phyloP scores from a whole-genome alignment of 495 filamentous ascomycete genomes.

The Penicillium silybi region DNA sequence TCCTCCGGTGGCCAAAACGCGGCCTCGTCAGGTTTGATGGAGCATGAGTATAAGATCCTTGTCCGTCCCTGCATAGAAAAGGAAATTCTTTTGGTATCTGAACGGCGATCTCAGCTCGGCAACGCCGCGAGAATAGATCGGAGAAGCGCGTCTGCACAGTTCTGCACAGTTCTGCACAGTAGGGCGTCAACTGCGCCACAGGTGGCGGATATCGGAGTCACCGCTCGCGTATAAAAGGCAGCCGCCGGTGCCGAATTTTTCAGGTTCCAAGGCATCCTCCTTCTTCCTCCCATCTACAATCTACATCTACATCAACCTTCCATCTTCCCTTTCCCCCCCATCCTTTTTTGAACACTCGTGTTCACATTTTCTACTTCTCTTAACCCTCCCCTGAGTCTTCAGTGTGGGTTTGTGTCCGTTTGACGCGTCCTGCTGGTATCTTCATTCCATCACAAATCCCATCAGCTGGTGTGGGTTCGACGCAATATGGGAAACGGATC shows the following conservation, averaged over 20 bases:
- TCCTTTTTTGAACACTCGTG: constrained; percentile 11
- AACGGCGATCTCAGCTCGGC: not conserved
- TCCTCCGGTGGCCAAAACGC: not conserved
- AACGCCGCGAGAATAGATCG: not conserved
- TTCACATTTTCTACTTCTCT: not conserved
- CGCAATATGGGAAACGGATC: constrained; percentile 47
- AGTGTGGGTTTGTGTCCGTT: constrained; percentile 8
- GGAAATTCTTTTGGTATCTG: not conserved
- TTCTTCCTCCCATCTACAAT: constrained; percentile 3
- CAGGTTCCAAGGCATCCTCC: constrained; percentile 4
- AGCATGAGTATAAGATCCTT: not conserved
- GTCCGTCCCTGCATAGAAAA: not conserved
- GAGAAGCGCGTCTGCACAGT: not conserved
- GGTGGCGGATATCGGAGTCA: not conserved
- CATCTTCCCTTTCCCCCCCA: constrained; percentile 8
- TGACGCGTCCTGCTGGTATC: constrained; percentile 27
- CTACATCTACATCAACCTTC: not conserved
- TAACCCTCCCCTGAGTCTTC: not conserved
- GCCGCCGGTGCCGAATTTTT: constrained; percentile 8
- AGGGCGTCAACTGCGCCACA: not conserved
- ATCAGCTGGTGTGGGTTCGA: constrained; percentile 35
- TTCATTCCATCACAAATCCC: constrained; percentile 21
- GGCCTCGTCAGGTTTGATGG: not conserved
- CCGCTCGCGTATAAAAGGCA: constrained; percentile 5
- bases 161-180: no score